Conservation (phyloP, 139 green algal species). For the Nannochloris sp. region DNA sequence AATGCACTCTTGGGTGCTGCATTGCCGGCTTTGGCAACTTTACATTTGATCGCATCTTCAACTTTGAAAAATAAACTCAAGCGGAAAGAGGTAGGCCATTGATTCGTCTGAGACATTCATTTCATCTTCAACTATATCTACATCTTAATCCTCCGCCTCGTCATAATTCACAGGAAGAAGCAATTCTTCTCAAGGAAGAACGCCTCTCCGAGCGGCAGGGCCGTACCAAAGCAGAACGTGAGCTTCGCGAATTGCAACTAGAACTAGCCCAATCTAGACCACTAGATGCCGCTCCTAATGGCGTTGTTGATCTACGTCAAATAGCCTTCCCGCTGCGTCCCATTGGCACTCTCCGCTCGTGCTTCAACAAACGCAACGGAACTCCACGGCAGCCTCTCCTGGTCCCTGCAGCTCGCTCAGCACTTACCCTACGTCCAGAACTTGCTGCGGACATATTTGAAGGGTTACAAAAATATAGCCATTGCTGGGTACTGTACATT, state of each 20-base stretch:
- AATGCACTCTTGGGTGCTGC: too few relatives aligned
- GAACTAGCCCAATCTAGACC: too few relatives aligned
- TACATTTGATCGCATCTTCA: not conserved
- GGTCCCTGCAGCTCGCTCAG: constrained; percentile 50
- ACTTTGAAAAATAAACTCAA: not conserved
- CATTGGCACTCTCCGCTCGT: constrained; percentile 52
- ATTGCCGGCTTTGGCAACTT: not conserved
- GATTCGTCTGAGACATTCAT: too few relatives aligned
- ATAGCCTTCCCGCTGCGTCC: constrained; percentile 41
- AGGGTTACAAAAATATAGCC: constrained; percentile 75
- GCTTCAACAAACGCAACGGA: constrained; percentile 64
- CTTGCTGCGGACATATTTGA: constrained; percentile 58
- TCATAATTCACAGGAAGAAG: constrained; percentile 4
- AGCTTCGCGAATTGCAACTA: constrained; percentile 21
- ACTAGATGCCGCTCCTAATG: constrained; percentile 1
- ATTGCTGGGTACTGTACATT: constrained; percentile 91
- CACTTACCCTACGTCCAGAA: constrained; percentile 45
- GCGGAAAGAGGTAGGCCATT: not conserved
- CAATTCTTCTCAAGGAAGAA: constrained; percentile 10
- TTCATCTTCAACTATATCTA: too few relatives aligned
- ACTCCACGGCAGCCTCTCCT: constrained; percentile 82
- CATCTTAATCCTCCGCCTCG: too few relatives aligned
- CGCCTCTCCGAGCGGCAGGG: constrained; percentile 15
- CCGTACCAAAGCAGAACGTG: constrained; percentile 17
- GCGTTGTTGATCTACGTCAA: not conserved